Conservation (phyloP, 495 filamentous ascomycete species). For the Penicillium odoratum region DNA sequence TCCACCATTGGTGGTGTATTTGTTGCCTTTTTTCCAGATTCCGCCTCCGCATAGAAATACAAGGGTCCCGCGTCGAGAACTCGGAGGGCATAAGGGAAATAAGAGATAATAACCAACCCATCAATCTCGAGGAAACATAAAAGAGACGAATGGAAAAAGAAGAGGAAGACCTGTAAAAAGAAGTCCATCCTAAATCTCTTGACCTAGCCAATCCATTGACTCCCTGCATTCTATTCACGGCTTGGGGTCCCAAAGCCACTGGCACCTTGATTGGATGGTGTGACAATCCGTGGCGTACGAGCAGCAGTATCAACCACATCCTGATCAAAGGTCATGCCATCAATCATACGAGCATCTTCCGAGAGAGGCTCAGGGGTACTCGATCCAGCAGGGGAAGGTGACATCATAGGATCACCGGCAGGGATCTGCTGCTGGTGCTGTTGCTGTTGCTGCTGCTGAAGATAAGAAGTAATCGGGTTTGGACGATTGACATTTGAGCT, state of each 20-base stretch:
- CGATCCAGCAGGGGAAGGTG: constrained; percentile 38
- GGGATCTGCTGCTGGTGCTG: constrained; percentile 28
- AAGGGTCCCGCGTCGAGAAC: constrained; percentile 4
- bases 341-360: constrained; percentile 52
- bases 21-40: constrained; percentile 1
- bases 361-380: constrained; percentile 38
- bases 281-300: constrained; percentile 41
- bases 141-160: not conserved
- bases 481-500: constrained; percentile 33
- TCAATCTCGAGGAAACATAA: not conserved
- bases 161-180: not conserved
- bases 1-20: constrained; percentile 5
- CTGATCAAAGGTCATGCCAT: constrained; percentile 57
- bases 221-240: constrained; percentile 17
- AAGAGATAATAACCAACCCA: not conserved
- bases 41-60: constrained; percentile 19
- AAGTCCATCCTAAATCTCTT: constrained; percentile 15
- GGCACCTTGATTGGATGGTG: constrained; percentile 21
- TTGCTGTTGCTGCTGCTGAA: constrained; percentile 26
- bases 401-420: constrained; percentile 32
- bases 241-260: constrained; percentile 18
- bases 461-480: constrained; percentile 27
- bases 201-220: constrained; percentile 3
- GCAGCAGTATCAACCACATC: constrained; percentile 55
- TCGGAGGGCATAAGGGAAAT: constrained; percentile 6